Evolutionary conservation across 73 alveolate genomes (phyloP), one percentile per base, ranked within the genome.

Genomic region (Paraurostyla sp.): DNA sequence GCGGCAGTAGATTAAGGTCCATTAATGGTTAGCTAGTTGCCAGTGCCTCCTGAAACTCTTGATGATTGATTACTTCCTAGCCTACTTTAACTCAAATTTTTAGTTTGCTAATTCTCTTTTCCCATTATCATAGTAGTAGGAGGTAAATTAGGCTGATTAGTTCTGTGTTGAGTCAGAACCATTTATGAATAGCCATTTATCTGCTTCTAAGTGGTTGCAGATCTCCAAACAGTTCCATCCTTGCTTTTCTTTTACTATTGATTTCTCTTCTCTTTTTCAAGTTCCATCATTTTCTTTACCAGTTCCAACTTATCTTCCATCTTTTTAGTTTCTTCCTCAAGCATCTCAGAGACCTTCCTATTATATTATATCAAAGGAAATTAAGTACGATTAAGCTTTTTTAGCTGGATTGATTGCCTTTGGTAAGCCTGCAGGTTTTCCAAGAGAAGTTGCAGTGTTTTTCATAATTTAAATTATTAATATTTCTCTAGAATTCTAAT

Each of bases 281-380:
- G 49, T 48, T 52, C 90, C 93, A 91, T 91, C 93, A 71, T 84
- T 30, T 73, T 76, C 73, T 85, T 83, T 0, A 91, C 83, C 81
- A 69, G 33, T 29, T 62, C 86, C 13, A 91, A 56, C 59, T 81
- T 84, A 2, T 83, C 93, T 48, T 91, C 93, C 89, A 83, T 84
- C 82, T 78, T 91, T 88, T 84, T 83, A 22, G 95, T 76, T 51
- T 91, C 95, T 25, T 48, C 76, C 69, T 91, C 95, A 0, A 83
- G 76, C 71, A 51, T 22, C 57, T 91, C 93, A 11, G 88, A 46
- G 0, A 78, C 87, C 41, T 51, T 56, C 27, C 87, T 80, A 73
- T 30, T 18, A 42, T 36, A 29, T 48, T 52, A 29, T 32, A 48
- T 52, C 71, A 40, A 25, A 22, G 73, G 22, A 43, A 54, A 32